Evolutionary conservation across 768 basidiomycete genomes (phyloP).

Genomic region (Amylocystis lapponica): DNA sequence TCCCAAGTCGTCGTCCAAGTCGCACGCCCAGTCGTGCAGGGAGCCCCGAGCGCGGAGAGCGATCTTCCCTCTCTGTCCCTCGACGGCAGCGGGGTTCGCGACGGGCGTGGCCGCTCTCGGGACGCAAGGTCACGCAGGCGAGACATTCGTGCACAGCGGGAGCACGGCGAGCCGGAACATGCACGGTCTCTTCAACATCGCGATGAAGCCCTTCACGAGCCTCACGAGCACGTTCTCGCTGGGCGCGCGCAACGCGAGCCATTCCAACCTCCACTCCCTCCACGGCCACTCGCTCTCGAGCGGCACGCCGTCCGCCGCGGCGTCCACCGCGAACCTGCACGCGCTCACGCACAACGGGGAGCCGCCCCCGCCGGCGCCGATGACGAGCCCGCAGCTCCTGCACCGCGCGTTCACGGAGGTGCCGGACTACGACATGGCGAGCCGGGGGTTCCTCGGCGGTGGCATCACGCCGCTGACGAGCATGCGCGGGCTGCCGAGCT

Average conservation of each 20-base stretch:
- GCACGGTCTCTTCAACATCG: slow-evolving; percentile 47
- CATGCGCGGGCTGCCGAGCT: slow-evolving; percentile 75
- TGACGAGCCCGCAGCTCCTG: slow-evolving; percentile 34
- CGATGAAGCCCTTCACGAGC: slow-evolving; percentile 58
- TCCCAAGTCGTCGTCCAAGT: slow-evolving; percentile 26
- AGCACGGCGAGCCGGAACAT: slow-evolving; percentile 45
- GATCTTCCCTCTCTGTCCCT: no score
- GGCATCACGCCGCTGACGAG: slow-evolving; percentile 83
- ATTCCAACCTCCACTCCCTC: slow-evolving; percentile 24
- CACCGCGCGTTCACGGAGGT: slow-evolving; percentile 70
- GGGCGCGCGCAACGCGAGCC: slow-evolving; percentile 29
- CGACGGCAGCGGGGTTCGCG: slow-evolving; percentile 6
- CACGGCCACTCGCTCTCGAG: slow-evolving; percentile 5
- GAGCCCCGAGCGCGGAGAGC: slow-evolving; percentile 53
- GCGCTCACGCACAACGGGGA: slow-evolving; percentile 12
- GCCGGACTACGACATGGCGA: slow-evolving; percentile 81
- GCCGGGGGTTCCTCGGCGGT: slow-evolving; percentile 80
- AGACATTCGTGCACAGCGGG: slow-evolving; percentile 48
- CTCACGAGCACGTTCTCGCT: slow-evolving; percentile 40
- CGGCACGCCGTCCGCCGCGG: slow-evolving; percentile 5
- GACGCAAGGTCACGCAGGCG: slow-evolving; percentile 23
- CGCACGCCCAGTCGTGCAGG: slow-evolving; percentile 35
- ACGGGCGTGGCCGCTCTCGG: slow-evolving; percentile 8
- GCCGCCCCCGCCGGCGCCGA: slow-evolving; percentile 14
- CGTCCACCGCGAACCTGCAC: slow-evolving; percentile 7